Evolutionary conservation across 176 grass and related monocot genomes (phyloP), one percentile per base, ranked within the genome.

Genomic region (Avena insularis): DNA sequence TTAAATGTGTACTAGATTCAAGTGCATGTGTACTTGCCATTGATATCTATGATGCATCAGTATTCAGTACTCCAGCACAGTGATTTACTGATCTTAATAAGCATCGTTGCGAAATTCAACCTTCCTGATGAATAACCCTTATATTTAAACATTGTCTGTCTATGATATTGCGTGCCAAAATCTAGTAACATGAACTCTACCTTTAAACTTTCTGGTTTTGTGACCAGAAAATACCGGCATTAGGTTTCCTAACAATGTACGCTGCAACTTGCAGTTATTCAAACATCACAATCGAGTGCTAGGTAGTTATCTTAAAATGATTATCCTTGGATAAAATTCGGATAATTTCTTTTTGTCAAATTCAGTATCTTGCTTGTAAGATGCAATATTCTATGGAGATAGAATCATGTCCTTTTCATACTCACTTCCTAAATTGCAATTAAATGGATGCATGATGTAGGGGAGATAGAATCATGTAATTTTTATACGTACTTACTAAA

Each of bases 391-490:
- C 21, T 33, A 57, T 55, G 36, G 58, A 67, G 48, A 75, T 76
- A n/a, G 7, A 58, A 62, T 80, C 53, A 54, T 66, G 8, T 36
- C 3, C 31, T 12, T 55, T 48, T 51, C 55, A 56, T 25, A 17
- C 10, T 61, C 20, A 48, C 51, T 75, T 88, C 31, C 43, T 81
- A 75, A 54, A 51, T 77, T 68, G 60, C 27, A 87, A 50, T 51
- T 82, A 77, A 60, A 77, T 77, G 83, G n/a, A 48, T 83, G 77
- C 21, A 81, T 88, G 45, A 55, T 82, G 66, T 79, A 99, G 97
- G 91, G 35, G 58, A 66, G 48, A 75, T 76, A n/a, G 7, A 58
- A 62, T 80, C 53, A 54, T 66, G 8, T 36, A 1, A n/a, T 12
- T 55, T 48, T 51, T 63, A 56, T 25, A 17, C 10, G 69, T 19